These are phyloP conservation scores for Leccinum aurantiacum DNA, from an alignment of 768 basidiomycete species.

Conservation along the genomic window DNA sequence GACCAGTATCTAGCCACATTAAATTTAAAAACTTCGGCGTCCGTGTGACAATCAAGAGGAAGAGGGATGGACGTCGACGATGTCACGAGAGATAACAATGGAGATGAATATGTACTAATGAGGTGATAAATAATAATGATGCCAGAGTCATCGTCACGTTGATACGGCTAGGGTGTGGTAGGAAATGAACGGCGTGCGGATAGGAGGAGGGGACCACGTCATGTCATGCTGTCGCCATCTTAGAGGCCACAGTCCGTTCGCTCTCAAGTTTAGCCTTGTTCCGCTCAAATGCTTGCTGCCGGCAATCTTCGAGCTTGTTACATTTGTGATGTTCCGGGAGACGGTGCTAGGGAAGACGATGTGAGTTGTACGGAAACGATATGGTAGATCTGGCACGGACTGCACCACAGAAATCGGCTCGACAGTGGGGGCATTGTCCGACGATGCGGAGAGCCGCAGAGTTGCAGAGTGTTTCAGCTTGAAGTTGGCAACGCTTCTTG, in stretches of 20 bases:
- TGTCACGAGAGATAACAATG: constrained; percentile 12
- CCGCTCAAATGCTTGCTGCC: constrained; percentile 82
- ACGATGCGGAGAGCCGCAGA: constrained; percentile 81
- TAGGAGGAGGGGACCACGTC: constrained; percentile 12
- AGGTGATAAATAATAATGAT: constrained; percentile 29
- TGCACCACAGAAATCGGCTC: constrained; percentile 70
- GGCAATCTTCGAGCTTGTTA: constrained; percentile 78
- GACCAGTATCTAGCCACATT: constrained; percentile 20
- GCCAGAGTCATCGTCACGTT: constrained; percentile 23
- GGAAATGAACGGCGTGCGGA: constrained; percentile 5
- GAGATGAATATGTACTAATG: constrained; percentile 19
- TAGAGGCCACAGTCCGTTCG: constrained; percentile 82
- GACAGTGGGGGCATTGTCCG: constrained; percentile 82
- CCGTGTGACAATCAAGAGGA: constrained; percentile 15
- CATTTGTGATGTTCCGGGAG: constrained; percentile 88
- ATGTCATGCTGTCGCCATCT: constrained; percentile 75
- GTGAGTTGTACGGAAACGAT: constrained; percentile 12
- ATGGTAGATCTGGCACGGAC: constrained; percentile 43
- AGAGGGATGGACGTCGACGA: constrained; percentile 5
- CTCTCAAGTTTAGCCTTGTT: constrained; percentile 88
- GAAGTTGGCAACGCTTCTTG: constrained; percentile 87
- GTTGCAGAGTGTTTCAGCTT: constrained; percentile 54
- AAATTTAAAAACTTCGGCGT: background rate
- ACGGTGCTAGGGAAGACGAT: constrained; percentile 59
- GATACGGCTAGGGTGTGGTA: constrained; percentile 14